Evolutionary conservation across 148 eudicot species (phyloP).

Genomic region (Rhododendron mucronatum): DNA sequence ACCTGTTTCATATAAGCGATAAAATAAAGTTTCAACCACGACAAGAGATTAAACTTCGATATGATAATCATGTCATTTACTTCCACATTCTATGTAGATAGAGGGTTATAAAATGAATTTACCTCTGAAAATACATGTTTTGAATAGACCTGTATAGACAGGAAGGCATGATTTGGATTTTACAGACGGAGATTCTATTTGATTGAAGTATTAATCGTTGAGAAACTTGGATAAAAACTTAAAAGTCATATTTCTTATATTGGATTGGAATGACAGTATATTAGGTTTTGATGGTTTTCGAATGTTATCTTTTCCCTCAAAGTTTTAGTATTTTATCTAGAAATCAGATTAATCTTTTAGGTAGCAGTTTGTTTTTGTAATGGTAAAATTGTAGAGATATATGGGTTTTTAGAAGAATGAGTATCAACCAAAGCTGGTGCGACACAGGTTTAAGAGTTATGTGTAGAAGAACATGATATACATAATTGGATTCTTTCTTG

Average conservation of each 20-base stretch:
- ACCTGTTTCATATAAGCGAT: background rate
- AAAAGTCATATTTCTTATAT: background rate
- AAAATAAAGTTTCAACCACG: background rate
- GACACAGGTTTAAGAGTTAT: background rate
- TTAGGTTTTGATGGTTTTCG: background rate
- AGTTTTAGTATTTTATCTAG: background rate
- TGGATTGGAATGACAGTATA: background rate
- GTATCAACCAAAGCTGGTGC: background rate
- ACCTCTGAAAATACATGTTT: background rate
- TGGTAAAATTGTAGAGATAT: background rate
- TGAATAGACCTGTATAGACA: background rate
- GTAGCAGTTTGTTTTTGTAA: background rate
- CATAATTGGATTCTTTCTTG: too few species aligned
- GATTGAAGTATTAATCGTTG: background rate
- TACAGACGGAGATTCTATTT: background rate
- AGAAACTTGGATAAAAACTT: background rate
- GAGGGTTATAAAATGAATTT: background rate
- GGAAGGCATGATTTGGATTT: background rate
- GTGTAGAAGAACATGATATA: background rate
- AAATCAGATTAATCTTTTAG: background rate
- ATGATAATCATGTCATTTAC: background rate
- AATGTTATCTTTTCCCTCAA: too few species aligned
- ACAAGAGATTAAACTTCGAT: background rate
- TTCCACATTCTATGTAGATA: background rate
- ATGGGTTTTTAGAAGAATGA: background rate